These are phyloP conservation scores for Aspergillus steynii DNA, from an alignment of 495 filamentous ascomycete species.

Conservation along the genomic window DNA sequence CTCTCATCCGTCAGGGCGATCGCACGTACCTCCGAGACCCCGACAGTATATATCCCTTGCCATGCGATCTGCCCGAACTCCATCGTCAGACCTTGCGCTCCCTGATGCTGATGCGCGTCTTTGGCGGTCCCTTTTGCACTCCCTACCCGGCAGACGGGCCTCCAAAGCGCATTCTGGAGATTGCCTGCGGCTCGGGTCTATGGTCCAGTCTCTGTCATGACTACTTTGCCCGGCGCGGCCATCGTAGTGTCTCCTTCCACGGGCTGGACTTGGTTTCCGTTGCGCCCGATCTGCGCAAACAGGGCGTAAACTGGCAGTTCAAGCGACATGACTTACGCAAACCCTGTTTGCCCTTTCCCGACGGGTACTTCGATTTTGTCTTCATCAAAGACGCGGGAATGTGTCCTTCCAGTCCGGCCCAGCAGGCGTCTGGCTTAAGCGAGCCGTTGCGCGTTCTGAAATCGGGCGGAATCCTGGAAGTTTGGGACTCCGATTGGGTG, in stretches of 20 bases:
- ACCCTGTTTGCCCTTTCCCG: constrained; percentile 74
- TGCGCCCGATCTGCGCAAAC: constrained; percentile 67
- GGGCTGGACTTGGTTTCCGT: constrained; percentile 82
- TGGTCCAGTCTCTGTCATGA: constrained; percentile 87
- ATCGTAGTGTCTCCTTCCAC: constrained; percentile 66
- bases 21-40: constrained; percentile 80
- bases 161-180: constrained; percentile 76
- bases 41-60: constrained; percentile 75
- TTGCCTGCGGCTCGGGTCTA: constrained; percentile 85
- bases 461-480: constrained; percentile 78
- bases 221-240: constrained; percentile 64
- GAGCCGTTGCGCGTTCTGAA: constrained; percentile 77
- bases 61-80: constrained; percentile 83
- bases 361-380: constrained; percentile 84
- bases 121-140: constrained; percentile 76
- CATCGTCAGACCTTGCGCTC: constrained; percentile 86
- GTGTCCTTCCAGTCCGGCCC: constrained; percentile 58
- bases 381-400: constrained; percentile 86
- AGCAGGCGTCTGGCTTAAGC: constrained; percentile 65
- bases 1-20: constrained; percentile 72
- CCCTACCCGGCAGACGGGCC: constrained; percentile 63
- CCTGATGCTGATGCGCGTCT: constrained; percentile 75
- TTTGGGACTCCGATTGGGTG: constrained; percentile 82
- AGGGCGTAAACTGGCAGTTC: constrained; percentile 83
- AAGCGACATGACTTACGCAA: constrained; percentile 82